Evolutionary conservation across 208 protist species (phyloP), one percentile per base, ranked within the genome.

Genomic region (Tritrichomonas musculus): DNA sequence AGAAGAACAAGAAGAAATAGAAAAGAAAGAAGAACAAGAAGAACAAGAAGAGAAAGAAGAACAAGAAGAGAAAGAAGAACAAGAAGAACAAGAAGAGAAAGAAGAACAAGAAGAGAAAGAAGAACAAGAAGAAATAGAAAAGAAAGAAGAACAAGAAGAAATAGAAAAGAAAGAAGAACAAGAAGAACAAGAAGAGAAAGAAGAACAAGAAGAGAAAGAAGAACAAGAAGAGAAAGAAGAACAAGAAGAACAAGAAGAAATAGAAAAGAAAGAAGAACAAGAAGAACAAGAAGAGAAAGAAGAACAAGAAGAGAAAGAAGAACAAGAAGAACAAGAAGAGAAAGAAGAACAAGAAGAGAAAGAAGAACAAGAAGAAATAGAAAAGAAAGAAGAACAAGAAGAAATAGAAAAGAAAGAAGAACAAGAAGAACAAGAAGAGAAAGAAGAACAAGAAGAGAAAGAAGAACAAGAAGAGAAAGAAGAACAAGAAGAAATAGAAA

Each of bases 371-470:
- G 30, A 73, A 73, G 30, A 73, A 73, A 30, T 30, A 73, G 30
- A 73, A 73, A 30, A 73, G 30, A 30, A 30, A 73, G 30, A 30
- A 30, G 65, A 30, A 30, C 30, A 30, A 73, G 65, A 73, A 73
- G 65, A 30, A 73, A 30, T 73, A 73, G 65, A 73, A 30, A 73
- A 30, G 65, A 30, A 73, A 30, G 30, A 30, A 73, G 65, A 73
- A 30, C 30, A 30, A 73, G 30, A 73, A 30, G 65, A 30, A 73
- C 65, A 73, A 73, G 65, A 73, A 73, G 65, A 73, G 30, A 30
- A 73, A 73, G 65, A 73, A 73, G 65, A 73, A 73, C 30, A 73
- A 73, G 65, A 73, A 73, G 65, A 73, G 30, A 30, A 73, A 73
- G 65, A 73, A 73, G 65, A 73, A 73, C 30, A 73, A 73, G 65